Evolutionary conservation across 1,284 basidiomycete species (phyloP).

Genomic region (Ceraceosorus bombacis): DNA sequence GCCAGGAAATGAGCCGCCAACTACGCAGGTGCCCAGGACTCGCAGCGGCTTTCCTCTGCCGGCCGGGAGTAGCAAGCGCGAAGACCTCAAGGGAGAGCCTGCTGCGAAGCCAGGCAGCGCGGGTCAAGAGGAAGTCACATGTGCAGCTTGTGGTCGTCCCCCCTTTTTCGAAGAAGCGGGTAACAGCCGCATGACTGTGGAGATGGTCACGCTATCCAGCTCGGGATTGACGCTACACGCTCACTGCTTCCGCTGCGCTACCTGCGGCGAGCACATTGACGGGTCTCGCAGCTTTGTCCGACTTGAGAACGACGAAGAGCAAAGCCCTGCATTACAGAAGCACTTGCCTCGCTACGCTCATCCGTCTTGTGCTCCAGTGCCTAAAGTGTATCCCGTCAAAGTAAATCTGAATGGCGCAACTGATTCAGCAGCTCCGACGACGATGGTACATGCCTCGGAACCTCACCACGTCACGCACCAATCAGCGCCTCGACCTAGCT

Average conservation of each 20-base stretch:
- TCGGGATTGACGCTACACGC: conserved; percentile 21
- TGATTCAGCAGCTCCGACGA: too few species aligned
- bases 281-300: conserved; percentile 22
- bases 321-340: too few species aligned
- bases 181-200: background rate
- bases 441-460: too few species aligned
- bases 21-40: too few species aligned
- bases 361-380: conserved; percentile 14
- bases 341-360: conserved; percentile 13
- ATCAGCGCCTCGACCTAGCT: conserved; percentile 3
- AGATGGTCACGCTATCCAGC: conserved; percentile 23
- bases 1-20: too few species aligned
- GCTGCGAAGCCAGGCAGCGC: too few species aligned
- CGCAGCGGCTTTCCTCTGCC: too few species aligned
- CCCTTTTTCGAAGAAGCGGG: background rate
- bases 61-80: too few species aligned
- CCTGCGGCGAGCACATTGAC: conserved; percentile 23
- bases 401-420: too few species aligned
- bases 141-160: too few species aligned
- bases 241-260: conserved; percentile 28
- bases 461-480: conserved; percentile 12
- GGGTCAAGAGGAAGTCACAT: too few species aligned
- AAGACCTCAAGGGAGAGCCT: too few species aligned
- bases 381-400: conserved; percentile 7
- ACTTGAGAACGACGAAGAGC: conserved; percentile 1